Base-by-base conservation (phyloP, 352 stramenopile species). In the Phytophthora nicotianae region DNA sequence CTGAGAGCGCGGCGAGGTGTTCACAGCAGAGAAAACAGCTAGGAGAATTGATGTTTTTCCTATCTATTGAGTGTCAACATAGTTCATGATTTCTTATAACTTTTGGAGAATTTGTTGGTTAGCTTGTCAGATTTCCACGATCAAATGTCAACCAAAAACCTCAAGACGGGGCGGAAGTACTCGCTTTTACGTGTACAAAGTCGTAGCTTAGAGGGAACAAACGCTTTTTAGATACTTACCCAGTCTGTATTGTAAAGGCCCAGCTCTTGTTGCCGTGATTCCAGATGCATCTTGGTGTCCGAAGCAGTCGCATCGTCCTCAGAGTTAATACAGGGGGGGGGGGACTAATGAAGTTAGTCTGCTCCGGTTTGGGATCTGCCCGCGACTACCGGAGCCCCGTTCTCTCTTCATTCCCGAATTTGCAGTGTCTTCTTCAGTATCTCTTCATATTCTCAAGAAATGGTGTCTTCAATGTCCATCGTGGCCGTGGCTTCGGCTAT, bases 31-130 rank as follows among this genome's bases (percentile, higher is more conserved):
- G 29, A 41, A 47, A 54, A 46, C 7, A 47, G 50, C 38, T 58
- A 57, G 47, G 45, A 50, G 26, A 57, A 64, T 57, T 33, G 24
- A 64, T 41, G 26, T 58, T 57, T 58, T 65, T 38, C 47, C 54
- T 62, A 62, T 62, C 54, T 49, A 62, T 62, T 62, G 29, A 62
- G 42, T 55, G 54, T 62, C 33, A 62, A 37, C 54, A 62, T 54
- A 62, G 46, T 61, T 53, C 32, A 61, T 61, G 29, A 20, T 41
- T 62, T 62, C 43, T 33, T 62, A 29, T 13, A 53, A 20, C 20
- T 53, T 61, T 38, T 53, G 20, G 9, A 32, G 9, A 61, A 53
- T 53, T 61, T 61, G 16, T 55, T 55, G 32, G 11, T 43, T 59
- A 17, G 29, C 6, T 52, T 40, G 26, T 14, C n/a, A 41, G 10